Base-by-base conservation (phyloP, 139 green algal genomes). In the Yamagishiella unicocca region DNA sequence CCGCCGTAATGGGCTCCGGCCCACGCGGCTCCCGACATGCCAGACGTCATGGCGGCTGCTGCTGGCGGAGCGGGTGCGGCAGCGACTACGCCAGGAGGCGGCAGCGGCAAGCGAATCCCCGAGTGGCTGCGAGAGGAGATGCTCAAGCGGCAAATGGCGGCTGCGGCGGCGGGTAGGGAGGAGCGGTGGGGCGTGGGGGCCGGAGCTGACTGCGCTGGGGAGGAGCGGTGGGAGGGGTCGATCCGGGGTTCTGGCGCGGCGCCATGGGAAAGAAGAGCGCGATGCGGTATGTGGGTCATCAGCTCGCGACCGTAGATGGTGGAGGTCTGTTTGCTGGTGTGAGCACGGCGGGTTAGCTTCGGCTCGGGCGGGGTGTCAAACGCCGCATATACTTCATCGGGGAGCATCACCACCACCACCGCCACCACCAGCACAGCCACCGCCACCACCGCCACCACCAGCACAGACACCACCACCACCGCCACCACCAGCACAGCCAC, bases 61-160 rank as follows among this genome's bases (percentile, higher is more conserved):
- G 66, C 40, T 24, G 50, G 27, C 12, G 67, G 81, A 24, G 27
- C 54, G 19, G 68, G 50, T 7, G 21, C 40, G 27, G 45, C 67
- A 37, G 31, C 46, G 54, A n/a, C 38, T 4, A 43, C 71, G 0
- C 4, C 29, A 2, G 22, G 37, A 3, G 77, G 68, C 50, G 50
- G 24, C 40, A 14, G 64, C 33, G 46, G 53, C 2, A 87, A 87
- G 61, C 77, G 85, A 38, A 87, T 94, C 54, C 91, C 91, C 0
- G 76, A 84, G 10, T 94, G 91, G 91, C 87, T 94, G 40, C 79
- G 84, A 37, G 79, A 88, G 71, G 89, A 91, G 84, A 87, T 94
- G 31, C 40, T 91, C 14, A 91, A 91, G 87, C 81, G 85, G 45
- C 74, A 88, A 72, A 27, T 67, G 40, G 72, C 40, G 71, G 83